Evolutionary conservation across 257 asterid species (phyloP), one percentile per base, ranked within the genome.

Genomic region (Solanum megistacrolobum): DNA sequence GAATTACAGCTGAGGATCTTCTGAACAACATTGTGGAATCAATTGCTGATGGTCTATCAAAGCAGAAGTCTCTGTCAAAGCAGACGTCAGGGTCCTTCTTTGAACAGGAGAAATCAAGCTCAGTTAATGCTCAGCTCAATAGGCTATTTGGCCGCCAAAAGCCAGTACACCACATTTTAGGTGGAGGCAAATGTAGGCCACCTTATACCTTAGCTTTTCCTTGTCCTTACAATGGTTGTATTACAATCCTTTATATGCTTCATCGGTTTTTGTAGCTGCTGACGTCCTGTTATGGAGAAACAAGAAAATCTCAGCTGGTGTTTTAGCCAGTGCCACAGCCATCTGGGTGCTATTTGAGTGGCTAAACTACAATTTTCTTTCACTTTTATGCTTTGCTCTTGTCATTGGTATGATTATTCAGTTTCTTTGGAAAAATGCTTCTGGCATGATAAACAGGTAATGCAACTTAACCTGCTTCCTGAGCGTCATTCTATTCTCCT

Each of bases 201-300:
- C 62, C 86, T 39, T 60, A 23, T 69, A 39, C 55, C n/a, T 23
- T 74, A 25, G 27, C 3, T 48, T 48, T 6, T 10, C 65, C 39
- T 55, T 34, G 58, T 79, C 73, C 23, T 8, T 34, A 29, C 74
- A 21, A 72, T 39, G 58, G 72, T 88, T 31, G n/a, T 66, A 21
- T 55, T 39, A 20, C 10, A 25, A 85, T 88, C 39, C 65, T 82
- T 74, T 38, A 32, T 23, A 74, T 76, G 20, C 31, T 38, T 87
- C 39, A 14, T 55, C 85, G 83, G 84, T 52, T 88, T 88, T 87
- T 89, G 41, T 90, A 96, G 99, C 98, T 92, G 98, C 99, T 87
- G 98, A 95, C 89, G 94, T 94, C 82, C 89, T 96, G 74, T 90
- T 96, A 68, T 96, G 99, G 99, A 96, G 98, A 91, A 91, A 95